phyloP scores from a whole-genome alignment of 495 filamentous ascomycete species.

The Penicillium cosmopolitanum region DNA sequence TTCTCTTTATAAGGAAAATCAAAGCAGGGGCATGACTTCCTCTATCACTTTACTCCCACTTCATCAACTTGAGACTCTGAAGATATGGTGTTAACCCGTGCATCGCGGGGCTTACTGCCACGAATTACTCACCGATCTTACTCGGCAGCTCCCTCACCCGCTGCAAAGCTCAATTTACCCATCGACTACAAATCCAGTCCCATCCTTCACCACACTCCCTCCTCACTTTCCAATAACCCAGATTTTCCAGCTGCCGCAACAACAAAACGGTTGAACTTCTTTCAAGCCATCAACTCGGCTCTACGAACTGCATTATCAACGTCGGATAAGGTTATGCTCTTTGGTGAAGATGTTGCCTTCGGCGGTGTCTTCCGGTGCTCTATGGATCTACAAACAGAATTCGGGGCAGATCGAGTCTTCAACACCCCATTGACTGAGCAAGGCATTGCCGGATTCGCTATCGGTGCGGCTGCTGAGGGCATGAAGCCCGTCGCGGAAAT shows the following conservation, averaged over 20 bases:
- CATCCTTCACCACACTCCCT: slow-evolving; percentile 76
- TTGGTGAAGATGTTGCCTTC: slow-evolving; percentile 96
- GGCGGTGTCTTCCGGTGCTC: slow-evolving; percentile 96
- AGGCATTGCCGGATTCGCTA: slow-evolving; percentile 92
- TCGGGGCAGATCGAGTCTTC: slow-evolving; percentile 89
- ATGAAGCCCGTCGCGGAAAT: slow-evolving; percentile 96
- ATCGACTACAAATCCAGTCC: slow-evolving; percentile 86
- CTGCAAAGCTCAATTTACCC: slow-evolving; percentile 76
- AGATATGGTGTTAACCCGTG: slow-evolving; percentile 21
- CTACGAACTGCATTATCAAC: slow-evolving; percentile 78
- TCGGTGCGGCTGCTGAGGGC: slow-evolving; percentile 86
- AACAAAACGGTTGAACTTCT: slow-evolving; percentile 86
- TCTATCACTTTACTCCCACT: slow-evolving; percentile 6
- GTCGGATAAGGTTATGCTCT: slow-evolving; percentile 85
- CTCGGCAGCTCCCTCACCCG: slow-evolving; percentile 38
- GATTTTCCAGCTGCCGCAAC: slow-evolving; percentile 67
- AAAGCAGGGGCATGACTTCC: slow-evolving; percentile 2
- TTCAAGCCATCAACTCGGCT: slow-evolving; percentile 90
- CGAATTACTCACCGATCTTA: slow-evolving; percentile 27
- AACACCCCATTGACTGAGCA: slow-evolving; percentile 96
- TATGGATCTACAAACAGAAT: slow-evolving; percentile 83
- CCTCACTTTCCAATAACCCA: slow-evolving; percentile 65
- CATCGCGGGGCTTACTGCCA: slow-evolving; percentile 19
- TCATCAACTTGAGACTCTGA: not conserved
- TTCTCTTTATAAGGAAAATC: slow-evolving; percentile 19